A percentile compares a stretch with the other conserved stretches of the same genome.
phyloP scores from a whole-genome alignment of 768 basidiomycete species.

The Tulasnella sp. region DNA sequence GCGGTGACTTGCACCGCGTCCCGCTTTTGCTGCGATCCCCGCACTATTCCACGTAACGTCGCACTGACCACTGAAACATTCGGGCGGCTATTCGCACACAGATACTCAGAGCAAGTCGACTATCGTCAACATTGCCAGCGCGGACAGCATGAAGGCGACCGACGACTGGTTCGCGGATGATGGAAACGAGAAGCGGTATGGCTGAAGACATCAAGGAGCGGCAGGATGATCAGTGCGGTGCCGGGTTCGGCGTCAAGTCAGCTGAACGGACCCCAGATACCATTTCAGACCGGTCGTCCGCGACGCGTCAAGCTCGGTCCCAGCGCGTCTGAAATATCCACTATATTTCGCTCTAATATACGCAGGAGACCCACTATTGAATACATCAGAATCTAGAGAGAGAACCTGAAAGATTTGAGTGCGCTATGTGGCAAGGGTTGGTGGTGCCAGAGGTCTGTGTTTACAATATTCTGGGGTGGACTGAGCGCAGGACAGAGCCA shows the following conservation, averaged over 20 bases:
- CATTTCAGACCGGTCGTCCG: not conserved
- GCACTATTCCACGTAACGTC: not conserved
- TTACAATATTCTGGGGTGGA: not conserved
- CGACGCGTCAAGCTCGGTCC: not conserved
- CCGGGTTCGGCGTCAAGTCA: not conserved
- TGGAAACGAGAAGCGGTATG: constrained; percentile 60
- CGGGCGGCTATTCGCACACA: constrained; percentile 42
- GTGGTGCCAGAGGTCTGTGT: constrained; percentile 13
- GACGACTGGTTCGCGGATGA: constrained; percentile 73
- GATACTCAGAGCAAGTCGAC: constrained; percentile 86
- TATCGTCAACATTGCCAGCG: constrained; percentile 70
- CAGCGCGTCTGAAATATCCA: not conserved
- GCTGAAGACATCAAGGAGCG: constrained; percentile 44
- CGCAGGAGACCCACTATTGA: not conserved
- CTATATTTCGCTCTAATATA: not conserved
- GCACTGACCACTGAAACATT: constrained; percentile 13
- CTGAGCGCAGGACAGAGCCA: not conserved
- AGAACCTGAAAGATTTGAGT: not conserved
- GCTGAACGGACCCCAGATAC: not conserved
- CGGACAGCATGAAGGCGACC: constrained; percentile 57
- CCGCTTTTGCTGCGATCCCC: constrained; percentile 16
- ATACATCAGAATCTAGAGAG: not conserved
- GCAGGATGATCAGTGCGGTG: not conserved
- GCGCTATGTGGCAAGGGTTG: not conserved
- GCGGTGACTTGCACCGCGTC: not conserved